Conservation (phyloP, 129 eudicot species). For the Deinandra increscens region DNA sequence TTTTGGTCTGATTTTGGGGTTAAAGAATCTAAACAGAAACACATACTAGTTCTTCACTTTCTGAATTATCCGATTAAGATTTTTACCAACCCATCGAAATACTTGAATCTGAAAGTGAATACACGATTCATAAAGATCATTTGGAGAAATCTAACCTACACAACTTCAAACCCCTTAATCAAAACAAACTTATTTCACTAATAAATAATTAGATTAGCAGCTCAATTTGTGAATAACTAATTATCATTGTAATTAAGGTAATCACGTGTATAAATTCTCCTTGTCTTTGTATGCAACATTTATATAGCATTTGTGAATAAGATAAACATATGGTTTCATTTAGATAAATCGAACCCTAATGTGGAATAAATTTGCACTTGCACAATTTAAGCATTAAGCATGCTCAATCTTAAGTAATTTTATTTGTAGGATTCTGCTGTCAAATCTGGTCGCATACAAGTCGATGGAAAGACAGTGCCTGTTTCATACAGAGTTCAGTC, state of each 20-base stretch:
- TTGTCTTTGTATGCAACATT: conserved; percentile 1
- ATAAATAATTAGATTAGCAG: not conserved
- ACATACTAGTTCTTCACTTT: no score
- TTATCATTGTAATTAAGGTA: not conserved
- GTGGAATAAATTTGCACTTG: not conserved
- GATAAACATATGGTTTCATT: not conserved
- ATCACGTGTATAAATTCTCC: not conserved
- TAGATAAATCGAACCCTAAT: not conserved
- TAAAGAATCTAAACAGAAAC: no score
- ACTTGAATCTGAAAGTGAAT: no score
- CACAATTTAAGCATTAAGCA: not conserved
- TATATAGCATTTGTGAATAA: not conserved
- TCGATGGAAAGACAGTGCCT: conserved; percentile 75
- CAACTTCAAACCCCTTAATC: not conserved
- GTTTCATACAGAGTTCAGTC: conserved; percentile 61
- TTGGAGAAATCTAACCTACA: no score
- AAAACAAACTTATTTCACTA: not conserved
- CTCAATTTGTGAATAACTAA: not conserved
- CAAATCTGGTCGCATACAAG: conserved; percentile 90
- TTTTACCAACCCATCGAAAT: no score
- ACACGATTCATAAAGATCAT: no score
- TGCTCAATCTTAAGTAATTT: conserved; percentile 4
- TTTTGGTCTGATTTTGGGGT: no score
- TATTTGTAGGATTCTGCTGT: conserved; percentile 75
- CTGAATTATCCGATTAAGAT: no score